Evolutionary conservation across 352 stramenopile genomes (phyloP).

Genomic region (Phytophthora citrophthora): DNA sequence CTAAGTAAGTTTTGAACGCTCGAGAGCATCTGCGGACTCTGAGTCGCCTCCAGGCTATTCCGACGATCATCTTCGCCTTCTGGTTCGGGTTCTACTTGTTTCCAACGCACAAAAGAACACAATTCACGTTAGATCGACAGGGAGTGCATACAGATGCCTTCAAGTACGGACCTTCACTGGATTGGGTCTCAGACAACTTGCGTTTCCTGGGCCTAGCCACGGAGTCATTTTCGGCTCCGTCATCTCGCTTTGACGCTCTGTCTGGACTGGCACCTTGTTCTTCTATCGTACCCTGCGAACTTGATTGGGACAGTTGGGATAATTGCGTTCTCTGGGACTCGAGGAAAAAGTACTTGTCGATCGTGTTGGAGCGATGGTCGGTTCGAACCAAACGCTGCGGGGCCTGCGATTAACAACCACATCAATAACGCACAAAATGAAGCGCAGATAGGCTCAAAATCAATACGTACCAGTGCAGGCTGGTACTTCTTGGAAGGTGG

Average conservation of each 20-base stretch:
- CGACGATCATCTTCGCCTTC: slow-evolving; percentile 37
- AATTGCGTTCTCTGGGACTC: slow-evolving; percentile 69
- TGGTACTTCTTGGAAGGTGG: slow-evolving; percentile 77
- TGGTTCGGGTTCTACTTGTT: slow-evolving; percentile 31
- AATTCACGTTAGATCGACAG: not conserved
- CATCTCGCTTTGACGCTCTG: slow-evolving; percentile 7
- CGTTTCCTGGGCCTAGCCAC: slow-evolving; percentile 30
- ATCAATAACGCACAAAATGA: slow-evolving; percentile 1
- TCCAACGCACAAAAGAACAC: not conserved
- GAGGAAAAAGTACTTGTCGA: slow-evolving; percentile 87
- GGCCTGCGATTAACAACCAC: slow-evolving; percentile 44
- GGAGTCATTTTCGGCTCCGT: slow-evolving; percentile 3
- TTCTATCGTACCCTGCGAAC: slow-evolving; percentile 24
- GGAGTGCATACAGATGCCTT: not conserved
- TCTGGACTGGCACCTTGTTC: slow-evolving; percentile 15
- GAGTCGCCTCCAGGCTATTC: slow-evolving; percentile 51
- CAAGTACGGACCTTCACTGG: slow-evolving; percentile 26
- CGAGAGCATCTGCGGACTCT: slow-evolving; percentile 70
- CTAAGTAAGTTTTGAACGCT: slow-evolving; percentile 80
- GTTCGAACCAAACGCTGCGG: slow-evolving; percentile 84
- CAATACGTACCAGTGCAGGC: slow-evolving; percentile 52
- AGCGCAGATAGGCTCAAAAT: not conserved
- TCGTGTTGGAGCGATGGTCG: slow-evolving; percentile 85
- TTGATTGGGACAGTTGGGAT: slow-evolving; percentile 41
- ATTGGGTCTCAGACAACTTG: slow-evolving; percentile 36